Percentiles rank a stretch among this genome's conserved stretches.
Conservation (phyloP, 495 filamentous ascomycete species). For the Coniosporium apollinis region DNA sequence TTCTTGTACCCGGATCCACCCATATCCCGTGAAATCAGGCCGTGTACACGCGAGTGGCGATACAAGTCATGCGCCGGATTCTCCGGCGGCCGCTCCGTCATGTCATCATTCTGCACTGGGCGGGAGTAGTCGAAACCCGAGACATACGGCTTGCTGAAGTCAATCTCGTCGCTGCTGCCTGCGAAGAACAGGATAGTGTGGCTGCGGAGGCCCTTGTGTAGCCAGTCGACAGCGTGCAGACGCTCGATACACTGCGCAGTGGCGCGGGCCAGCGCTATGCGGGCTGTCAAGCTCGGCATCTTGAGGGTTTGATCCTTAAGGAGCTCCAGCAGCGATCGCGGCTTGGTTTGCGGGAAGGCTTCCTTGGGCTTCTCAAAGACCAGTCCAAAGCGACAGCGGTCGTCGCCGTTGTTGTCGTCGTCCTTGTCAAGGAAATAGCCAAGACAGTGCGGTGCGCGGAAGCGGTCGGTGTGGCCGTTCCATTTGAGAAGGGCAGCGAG, state of each 20-base stretch:
- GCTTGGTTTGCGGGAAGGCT: slow-evolving; percentile 7
- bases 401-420: slow-evolving; percentile 12
- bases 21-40: no score
- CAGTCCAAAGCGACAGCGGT: slow-evolving; percentile 19
- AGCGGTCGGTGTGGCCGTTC: slow-evolving; percentile 15
- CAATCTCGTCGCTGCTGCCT: slow-evolving; percentile 14
- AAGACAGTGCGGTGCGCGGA: slow-evolving; percentile 21
- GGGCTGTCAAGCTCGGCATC: slow-evolving; percentile 8
- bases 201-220: slow-evolving; percentile 39
- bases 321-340: slow-evolving; percentile 12
- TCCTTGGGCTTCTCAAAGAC: slow-evolving; percentile 20
- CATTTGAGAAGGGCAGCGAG: slow-evolving; percentile 16
- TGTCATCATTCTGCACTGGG: slow-evolving; percentile 31
- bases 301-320: slow-evolving; percentile 1
- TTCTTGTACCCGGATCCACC: slow-evolving; percentile 32
- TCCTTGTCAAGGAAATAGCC: slow-evolving; percentile 18
- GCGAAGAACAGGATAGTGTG: slow-evolving; percentile 37
- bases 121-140: slow-evolving; percentile 39
- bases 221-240: slow-evolving; percentile 38
- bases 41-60: slow-evolving; percentile 15
- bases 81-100: slow-evolving; percentile 30
- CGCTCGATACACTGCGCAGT: slow-evolving; percentile 13
- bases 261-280: slow-evolving; percentile 12
- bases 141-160: slow-evolving; percentile 26
- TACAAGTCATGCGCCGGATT: slow-evolving; percentile 31